Evolutionary conservation across 257 asterid species (phyloP), one percentile per base, ranked within the genome.

Genomic region (Lycium barbarum): DNA sequence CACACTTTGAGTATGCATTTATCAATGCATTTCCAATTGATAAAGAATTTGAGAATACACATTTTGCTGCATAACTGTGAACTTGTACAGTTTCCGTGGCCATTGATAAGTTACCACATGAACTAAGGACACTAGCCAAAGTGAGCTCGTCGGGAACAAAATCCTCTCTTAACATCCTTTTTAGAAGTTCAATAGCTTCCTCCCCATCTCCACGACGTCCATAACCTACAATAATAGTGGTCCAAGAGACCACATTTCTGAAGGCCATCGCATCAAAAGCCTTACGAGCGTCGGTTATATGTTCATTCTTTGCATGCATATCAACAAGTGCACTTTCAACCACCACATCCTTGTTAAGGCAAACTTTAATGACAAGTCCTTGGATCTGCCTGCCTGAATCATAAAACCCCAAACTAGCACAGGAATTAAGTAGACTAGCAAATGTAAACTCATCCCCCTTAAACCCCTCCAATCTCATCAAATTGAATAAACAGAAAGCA

Each of bases 181-280:
- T 87, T 45, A 89, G 84, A 53, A 87, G 90, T 35, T 84, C 66
- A 8, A 84, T 6, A 26, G 86, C 91, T 74, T 87, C 68, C 33
- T 66, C 68, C 26, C 85, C 90, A 81, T 89, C 80, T 36, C 86
- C 88, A 80, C 14, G 18, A 57, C 86, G 84, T 85, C 91, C 91
- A 87, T 85, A 87, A 26, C 91, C 87, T 15, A 89, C 89, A 84
- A 87, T 79, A 53, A 89, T 54, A 9, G 87, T 87, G 57, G 87
- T 89, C 91, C 91, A 89, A 80, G 88, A 87, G 43, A 89, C 73
- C 11, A 87, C 84, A 81, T 89, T 89, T 84, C 83, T 85, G 72
- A 49, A 89, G 66, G 79, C 57, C 90, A 89, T 83, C 8, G 14
- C 72, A n/a, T 85, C 88, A 78, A 89, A 89, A 80, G 82, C 88